A percentile compares a stretch with the other conserved stretches of the same genome.
These are phyloP conservation scores for Penicillium paradoxum DNA, from an alignment of 495 filamentous ascomycete genomes.

Conservation along the genomic window DNA sequence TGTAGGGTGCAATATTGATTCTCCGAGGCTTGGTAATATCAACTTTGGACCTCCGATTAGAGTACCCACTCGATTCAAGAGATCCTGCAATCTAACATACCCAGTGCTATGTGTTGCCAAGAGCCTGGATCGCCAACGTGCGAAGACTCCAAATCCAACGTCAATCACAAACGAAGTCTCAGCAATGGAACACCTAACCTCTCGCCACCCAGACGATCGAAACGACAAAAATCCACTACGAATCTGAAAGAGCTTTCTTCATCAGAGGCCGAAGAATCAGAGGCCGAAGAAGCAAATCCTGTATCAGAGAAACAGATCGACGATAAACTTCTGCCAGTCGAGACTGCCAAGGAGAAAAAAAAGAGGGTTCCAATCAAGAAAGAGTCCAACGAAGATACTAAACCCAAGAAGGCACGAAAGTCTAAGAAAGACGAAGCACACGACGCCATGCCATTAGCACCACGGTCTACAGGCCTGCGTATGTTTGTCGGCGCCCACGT, in stretches of 20 bases:
- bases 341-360: slow-evolving; percentile 4
- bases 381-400: slow-evolving; percentile 11
- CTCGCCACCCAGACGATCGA: slow-evolving; percentile 35
- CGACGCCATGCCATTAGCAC: slow-evolving; percentile 59
- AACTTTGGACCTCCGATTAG: background rate
- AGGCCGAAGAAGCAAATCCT: slow-evolving; percentile 3
- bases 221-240: slow-evolving; percentile 30
- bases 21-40: slow-evolving; percentile 5
- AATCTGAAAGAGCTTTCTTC: slow-evolving; percentile 19
- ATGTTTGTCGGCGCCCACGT: slow-evolving; percentile 93
- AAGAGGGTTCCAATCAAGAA: slow-evolving; percentile 16
- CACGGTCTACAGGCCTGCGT: slow-evolving; percentile 62
- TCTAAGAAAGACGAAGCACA: slow-evolving; percentile 42
- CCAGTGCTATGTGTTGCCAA: slow-evolving; percentile 1
- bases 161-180: slow-evolving; percentile 24
- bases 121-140: background rate
- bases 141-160: slow-evolving; percentile 5
- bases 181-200: slow-evolving; percentile 26
- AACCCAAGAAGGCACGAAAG: slow-evolving; percentile 22
- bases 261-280: slow-evolving; percentile 9
- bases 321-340: background rate
- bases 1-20: background rate
- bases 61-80: background rate
- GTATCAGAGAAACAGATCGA: background rate
- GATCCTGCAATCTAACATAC: background rate